These are phyloP conservation scores for Choanephora cucurbitarum DNA, from an alignment of 371 early-diverging fungal genomes.

Conservation along the genomic window DNA sequence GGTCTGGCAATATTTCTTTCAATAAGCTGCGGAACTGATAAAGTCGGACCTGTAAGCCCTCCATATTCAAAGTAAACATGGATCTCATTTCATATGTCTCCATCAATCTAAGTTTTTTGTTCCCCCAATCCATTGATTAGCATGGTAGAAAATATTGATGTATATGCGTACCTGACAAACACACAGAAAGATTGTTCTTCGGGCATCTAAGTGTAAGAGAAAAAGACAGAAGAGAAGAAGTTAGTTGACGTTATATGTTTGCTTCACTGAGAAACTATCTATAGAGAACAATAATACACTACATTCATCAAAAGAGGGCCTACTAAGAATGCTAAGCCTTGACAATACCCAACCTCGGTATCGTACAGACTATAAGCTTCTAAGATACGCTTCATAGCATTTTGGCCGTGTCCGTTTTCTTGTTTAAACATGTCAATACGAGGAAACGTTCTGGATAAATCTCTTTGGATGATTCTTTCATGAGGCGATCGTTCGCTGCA, in stretches of 20 bases:
- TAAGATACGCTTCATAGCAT: conserved; percentile 76
- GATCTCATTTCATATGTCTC: conserved; percentile 84
- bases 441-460: conserved; percentile 92
- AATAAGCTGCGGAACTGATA: conserved; percentile 85
- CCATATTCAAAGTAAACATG: conserved; percentile 85
- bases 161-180: conserved; percentile 62
- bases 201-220: conserved; percentile 64
- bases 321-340: conserved; percentile 93
- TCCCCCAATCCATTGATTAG: not conserved
- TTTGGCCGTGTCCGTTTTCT: conserved; percentile 85
- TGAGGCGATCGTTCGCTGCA: conserved; percentile 79
- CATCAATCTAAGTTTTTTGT: conserved; percentile 63
- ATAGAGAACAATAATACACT: conserved; percentile 16
- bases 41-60: conserved; percentile 80
- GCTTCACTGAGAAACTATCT: conserved; percentile 15
- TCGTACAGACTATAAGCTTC: conserved; percentile 93
- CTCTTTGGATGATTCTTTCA: conserved; percentile 88
- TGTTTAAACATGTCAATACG: conserved; percentile 81
- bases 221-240: not conserved
- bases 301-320: conserved; percentile 91
- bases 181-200: conserved; percentile 92
- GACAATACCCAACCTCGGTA: conserved; percentile 93
- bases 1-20: conserved; percentile 74
- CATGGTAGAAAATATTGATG: not conserved
- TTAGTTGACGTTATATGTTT: not conserved